These are phyloP conservation scores for Selaginella tamariscina DNA, from an alignment of 75 land plant species.

Conservation along the genomic window DNA sequence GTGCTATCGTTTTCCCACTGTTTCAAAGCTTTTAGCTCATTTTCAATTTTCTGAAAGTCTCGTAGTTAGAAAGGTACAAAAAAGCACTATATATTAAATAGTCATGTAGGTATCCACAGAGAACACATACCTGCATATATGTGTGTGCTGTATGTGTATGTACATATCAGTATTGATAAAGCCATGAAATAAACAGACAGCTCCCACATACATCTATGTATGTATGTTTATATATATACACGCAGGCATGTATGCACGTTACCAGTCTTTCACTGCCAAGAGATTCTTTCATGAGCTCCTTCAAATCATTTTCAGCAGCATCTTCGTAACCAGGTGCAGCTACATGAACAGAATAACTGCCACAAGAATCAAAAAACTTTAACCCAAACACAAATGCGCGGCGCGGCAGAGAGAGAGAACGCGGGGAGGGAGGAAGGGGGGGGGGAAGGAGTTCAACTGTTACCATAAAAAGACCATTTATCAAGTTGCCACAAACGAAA, in stretches of 20 bases:
- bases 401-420: no score
- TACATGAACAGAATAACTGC: conserved; percentile 21
- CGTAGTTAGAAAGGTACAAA: conserved; percentile 5
- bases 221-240: neutral
- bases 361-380: conserved; percentile 7
- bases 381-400: neutral
- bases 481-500: no score
- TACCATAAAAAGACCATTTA: no score
- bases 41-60: conserved; percentile 17
- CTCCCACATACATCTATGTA: no score
- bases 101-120: no score
- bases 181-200: no score
- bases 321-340: conserved; percentile 12
- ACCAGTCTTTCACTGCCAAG: conserved; percentile 14
- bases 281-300: conserved; percentile 16
- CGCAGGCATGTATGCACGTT: neutral
- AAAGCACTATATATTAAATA: neutral
- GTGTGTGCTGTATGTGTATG: no score
- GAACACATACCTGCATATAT: no score
- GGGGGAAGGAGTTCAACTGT: no score
- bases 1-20: conserved; percentile 17
- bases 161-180: no score
- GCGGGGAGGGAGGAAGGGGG: no score
- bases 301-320: conserved; percentile 16
- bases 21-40: conserved; percentile 21